Evolutionary conservation across 225 moss, liverwort and hornwort genomes (phyloP).

Genomic region (Bryum argenteum): DNA sequence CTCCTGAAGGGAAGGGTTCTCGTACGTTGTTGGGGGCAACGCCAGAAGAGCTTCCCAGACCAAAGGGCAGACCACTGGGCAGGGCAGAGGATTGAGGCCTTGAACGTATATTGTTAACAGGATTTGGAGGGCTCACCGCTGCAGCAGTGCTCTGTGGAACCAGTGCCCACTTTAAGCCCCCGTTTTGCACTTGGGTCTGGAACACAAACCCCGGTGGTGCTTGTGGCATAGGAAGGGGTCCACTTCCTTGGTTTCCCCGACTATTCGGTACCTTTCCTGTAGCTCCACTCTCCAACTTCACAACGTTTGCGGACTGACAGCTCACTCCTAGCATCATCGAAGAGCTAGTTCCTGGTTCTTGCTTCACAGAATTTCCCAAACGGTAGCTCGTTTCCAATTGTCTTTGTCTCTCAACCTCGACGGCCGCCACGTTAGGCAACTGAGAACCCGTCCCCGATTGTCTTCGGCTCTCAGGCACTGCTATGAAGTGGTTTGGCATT

Average conservation of each 20-base stretch:
- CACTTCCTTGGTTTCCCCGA: constrained; percentile 1
- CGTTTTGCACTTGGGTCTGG: constrained; percentile 15
- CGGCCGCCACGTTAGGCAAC: background rate
- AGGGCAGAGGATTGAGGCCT: constrained; percentile 12
- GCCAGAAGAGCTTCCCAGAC: constrained; percentile 21
- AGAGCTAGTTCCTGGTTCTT: background rate
- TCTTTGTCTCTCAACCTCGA: background rate
- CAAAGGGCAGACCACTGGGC: constrained; percentile 19
- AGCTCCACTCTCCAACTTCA: constrained; percentile 24
- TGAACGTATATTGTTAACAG: constrained; percentile 12
- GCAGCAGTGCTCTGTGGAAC: constrained; percentile 16
- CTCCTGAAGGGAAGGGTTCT: background rate
- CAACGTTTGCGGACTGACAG: background rate
- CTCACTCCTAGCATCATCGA: constrained; percentile 10
- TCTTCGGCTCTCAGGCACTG: background rate
- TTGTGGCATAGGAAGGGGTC: constrained; percentile 11
- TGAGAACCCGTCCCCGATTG: background rate
- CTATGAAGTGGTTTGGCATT: background rate
- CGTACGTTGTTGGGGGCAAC: constrained; percentile 14
- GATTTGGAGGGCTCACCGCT: constrained; percentile 18
- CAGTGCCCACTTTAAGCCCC: constrained; percentile 13
- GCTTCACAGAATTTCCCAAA: constrained; percentile 1
- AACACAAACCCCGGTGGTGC: constrained; percentile 15
- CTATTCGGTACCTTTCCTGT: constrained; percentile 9
- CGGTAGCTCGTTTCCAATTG: background rate